Base-by-base conservation (phyloP, 2,329 filamentous ascomycete genomes). In the Scortechinia acanthostroma region DNA sequence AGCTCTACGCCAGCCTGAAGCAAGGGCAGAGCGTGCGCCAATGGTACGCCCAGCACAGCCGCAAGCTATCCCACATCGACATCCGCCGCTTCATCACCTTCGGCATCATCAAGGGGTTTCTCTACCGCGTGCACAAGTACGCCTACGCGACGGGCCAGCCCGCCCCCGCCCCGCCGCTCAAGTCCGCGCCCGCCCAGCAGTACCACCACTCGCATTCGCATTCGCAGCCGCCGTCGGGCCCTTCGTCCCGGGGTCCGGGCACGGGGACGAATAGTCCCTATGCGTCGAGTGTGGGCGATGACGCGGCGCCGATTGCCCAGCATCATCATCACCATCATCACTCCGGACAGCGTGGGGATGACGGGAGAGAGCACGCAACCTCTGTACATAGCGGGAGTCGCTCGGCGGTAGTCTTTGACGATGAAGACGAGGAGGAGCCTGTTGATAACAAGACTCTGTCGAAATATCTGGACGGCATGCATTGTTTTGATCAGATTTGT, bases 81-180 rank as follows among this genome's bases (percentile, higher is more conserved):
- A 66, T 85, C 42, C 70, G 81, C 6, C 74, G 82, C 21, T 74
- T 86, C 53, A 77, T 86, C 54, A 83, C 79, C 2, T 86, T 84
- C 51, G 81, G 81, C 25, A 69, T 84, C 28, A 82, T 85, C 53
- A 85, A 85, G 54, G 80, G 80, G 15, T 82, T 85, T 53, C 54
- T 86, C 3, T 83, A 84, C 55, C 70, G 81, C 15, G 71, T 83
- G 10, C 78, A 86, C 57, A 80, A 79, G 49, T 85, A 83, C 52
- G 77, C 78, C 1, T 65, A 77, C 1, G 44, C 45, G 21, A 50
- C 47, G 57, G 50, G 50, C 6, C 17, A 21, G 43, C 49, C 45
- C 4, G 46, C 46, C 20, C 46, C 46, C 10, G 22, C 42, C 14
- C 43, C 45, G 13, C 43, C 19, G 15, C 10, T 42, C 25, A 10